Base-by-base conservation (phyloP, 345 rosid genomes). In the Pugionium dolabratum region DNA sequence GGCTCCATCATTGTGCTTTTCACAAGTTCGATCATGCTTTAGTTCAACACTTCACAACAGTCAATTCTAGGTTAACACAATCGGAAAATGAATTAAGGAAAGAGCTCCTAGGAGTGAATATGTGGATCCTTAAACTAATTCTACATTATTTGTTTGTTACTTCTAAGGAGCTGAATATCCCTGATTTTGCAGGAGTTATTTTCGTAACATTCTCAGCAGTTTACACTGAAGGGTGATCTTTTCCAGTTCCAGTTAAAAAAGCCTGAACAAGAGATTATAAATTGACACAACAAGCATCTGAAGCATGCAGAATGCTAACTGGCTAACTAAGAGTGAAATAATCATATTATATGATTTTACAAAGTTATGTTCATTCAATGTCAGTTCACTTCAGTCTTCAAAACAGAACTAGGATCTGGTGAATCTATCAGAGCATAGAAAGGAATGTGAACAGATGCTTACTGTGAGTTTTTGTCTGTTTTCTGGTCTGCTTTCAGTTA, bases 381-480 rank as follows among this genome's bases (percentile, higher is more conserved):
- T 4, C 33, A 44, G 37, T 51, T 10, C 1, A 40, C 10, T 51
- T 31, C 5, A 9, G 40, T 36, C 49, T 62, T 37, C 55, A 46
- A 45, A 59, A 52, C 2, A 43, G 7, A 72, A 50, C 29, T 40
- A 43, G 5, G 51, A 51, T 51, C 60, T 34, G 50, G 30, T 49
- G 54, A 58, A 52, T 43, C 71, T 58, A 72, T 61, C 54, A 58
- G 9, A 30, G 62, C 47, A 31, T 31, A 7, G 49, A 50, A 52
- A 57, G 67, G 31, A 52, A 10, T 18, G 44, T 26, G 41, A 50
- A 31, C 27, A 31, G 72, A 59, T 66, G 58, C 77, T 73, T 66
- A 66, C 77, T 2, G 44, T 66, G 63, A 43, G 44, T 9, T 59
- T 43, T 44, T 51, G 26, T 50, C 61, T 49, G 72, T 31, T 43